Evolutionary conservation across 1,139 yeast species (phyloP).

Genomic region (Diutina rugosa): DNA sequence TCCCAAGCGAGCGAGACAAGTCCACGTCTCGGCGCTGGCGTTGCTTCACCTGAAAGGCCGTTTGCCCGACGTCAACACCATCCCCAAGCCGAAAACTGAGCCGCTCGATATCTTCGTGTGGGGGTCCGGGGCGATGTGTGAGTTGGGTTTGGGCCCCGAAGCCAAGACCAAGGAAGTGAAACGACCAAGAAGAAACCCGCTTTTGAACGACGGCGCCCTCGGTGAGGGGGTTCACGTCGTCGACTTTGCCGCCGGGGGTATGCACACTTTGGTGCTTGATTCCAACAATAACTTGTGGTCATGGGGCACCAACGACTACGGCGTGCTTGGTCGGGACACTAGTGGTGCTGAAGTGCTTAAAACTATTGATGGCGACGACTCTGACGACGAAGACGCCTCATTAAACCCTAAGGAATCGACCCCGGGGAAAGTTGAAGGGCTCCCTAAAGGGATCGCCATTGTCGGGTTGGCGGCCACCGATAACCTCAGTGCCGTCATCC

Average conservation of each 20-base stretch:
- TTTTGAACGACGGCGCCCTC: conserved; percentile 42
- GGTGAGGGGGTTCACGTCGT: conserved; percentile 30
- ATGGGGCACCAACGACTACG: conserved; percentile 96
- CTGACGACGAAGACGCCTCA: conserved; percentile 69
- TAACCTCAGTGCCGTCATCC: conserved; percentile 70
- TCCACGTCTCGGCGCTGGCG: neutral
- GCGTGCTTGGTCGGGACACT: conserved; percentile 79
- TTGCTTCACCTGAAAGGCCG: neutral
- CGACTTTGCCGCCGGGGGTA: conserved; percentile 89
- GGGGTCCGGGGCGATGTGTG: conserved; percentile 98
- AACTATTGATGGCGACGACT: conserved; percentile 57
- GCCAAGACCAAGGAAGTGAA: conserved; percentile 86
- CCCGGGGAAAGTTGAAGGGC: conserved; percentile 59
- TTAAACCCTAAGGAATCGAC: conserved; percentile 82
- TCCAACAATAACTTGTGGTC: conserved; percentile 71
- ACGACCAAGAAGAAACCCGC: conserved; percentile 85
- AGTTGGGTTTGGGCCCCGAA: conserved; percentile 84
- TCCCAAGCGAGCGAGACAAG: neutral
- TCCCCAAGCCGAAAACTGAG: conserved; percentile 15
- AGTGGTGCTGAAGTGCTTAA: conserved; percentile 45
- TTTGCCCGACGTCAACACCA: neutral
- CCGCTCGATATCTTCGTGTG: conserved; percentile 75
- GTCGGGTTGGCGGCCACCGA: conserved; percentile 91
- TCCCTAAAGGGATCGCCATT: conserved; percentile 24
- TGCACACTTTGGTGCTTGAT: conserved; percentile 83